phyloP scores from a whole-genome alignment of 2,329 filamentous ascomycete genomes.

The Beauveria medogensis region DNA sequence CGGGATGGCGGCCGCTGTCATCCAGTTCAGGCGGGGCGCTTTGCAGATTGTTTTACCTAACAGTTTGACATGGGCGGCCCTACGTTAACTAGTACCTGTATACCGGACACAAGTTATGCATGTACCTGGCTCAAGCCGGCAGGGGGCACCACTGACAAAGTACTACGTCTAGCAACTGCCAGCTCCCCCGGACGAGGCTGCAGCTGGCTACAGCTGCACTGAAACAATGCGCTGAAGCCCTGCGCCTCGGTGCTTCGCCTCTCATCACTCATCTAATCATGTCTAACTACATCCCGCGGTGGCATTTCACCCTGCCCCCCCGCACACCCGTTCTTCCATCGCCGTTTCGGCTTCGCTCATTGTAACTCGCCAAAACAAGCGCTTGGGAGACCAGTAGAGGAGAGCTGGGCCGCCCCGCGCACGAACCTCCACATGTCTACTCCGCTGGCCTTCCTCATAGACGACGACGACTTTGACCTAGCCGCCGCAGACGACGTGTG shows the following conservation, averaged over 20 bases:
- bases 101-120: not conserved
- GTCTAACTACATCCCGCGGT: not conserved
- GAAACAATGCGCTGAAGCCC: not conserved
- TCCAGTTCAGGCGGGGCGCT: not conserved
- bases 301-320: not conserved
- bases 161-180: not conserved
- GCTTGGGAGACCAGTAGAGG: too few relatives aligned
- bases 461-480: not conserved
- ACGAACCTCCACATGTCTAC: not conserved
- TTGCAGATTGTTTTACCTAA: not conserved
- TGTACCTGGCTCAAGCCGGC: not conserved
- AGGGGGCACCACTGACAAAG: not conserved
- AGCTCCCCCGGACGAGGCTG: not conserved
- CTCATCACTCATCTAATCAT: not conserved
- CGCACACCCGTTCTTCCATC: not conserved
- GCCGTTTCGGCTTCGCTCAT: not conserved
- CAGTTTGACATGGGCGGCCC: too few relatives aligned
- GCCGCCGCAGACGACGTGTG: not conserved
- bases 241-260: not conserved
- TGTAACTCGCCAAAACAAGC: too few relatives aligned
- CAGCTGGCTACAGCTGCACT: not conserved
- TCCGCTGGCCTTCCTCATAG: not conserved
- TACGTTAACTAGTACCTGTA: too few relatives aligned
- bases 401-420: too few relatives aligned
- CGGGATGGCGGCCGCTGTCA: not conserved